Conservation (phyloP, 2,329 filamentous ascomycete species). For the Penicillium italicum region DNA sequence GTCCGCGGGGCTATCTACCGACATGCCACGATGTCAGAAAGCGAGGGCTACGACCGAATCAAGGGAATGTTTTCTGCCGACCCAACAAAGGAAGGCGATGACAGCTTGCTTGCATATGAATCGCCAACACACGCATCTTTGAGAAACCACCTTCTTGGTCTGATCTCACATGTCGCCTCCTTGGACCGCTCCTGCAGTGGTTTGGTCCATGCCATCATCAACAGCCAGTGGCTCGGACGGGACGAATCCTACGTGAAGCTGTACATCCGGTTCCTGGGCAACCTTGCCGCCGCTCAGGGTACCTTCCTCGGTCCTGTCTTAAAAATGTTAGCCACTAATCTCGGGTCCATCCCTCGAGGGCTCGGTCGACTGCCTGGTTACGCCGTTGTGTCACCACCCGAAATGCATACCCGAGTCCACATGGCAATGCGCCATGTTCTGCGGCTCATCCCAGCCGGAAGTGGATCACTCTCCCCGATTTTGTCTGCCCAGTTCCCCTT, state of each 20-base stretch:
- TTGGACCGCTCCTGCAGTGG: conserved; percentile 56
- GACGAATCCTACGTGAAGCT: conserved; percentile 57
- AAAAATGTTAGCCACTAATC: conserved; percentile 74
- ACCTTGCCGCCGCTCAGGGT: conserved; percentile 76
- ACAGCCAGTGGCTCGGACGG: conserved; percentile 60
- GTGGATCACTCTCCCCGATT: conserved; percentile 64
- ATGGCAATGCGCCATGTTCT: conserved; percentile 71
- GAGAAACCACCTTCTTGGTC: conserved; percentile 57
- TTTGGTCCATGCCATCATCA: conserved; percentile 56
- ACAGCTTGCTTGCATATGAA: conserved; percentile 36
- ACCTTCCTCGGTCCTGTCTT: conserved; percentile 72
- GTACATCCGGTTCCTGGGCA: conserved; percentile 56
- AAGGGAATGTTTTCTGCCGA: conserved; percentile 52
- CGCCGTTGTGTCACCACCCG: conserved; percentile 57
- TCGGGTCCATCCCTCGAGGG: conserved; percentile 59
- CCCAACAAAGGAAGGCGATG: conserved; percentile 41
- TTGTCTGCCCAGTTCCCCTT: conserved; percentile 70
- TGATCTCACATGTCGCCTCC: conserved; percentile 54
- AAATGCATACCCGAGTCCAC: conserved; percentile 72
- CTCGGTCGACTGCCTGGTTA: conserved; percentile 54
- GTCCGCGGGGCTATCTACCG: conserved; percentile 56
- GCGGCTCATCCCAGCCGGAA: conserved; percentile 75
- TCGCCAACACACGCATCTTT: conserved; percentile 52
- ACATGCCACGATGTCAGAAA: conserved; percentile 51
- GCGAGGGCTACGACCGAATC: conserved; percentile 55